Conservation (phyloP, 192 early-diverging fungal species). For the Funneliformis geosporum region DNA sequence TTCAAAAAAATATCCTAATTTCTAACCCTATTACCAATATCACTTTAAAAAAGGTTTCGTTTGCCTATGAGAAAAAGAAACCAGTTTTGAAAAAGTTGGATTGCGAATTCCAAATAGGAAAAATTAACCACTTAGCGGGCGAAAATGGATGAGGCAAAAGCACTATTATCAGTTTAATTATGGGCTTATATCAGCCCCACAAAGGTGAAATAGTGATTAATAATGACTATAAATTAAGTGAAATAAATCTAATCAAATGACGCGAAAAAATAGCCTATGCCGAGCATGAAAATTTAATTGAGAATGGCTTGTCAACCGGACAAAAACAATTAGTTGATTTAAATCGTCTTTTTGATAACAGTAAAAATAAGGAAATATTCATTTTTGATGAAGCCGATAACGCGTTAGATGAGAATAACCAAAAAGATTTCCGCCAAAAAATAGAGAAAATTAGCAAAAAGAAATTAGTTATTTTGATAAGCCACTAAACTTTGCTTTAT, state of each 20-base stretch:
- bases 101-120: not conserved
- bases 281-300: constrained; percentile 16
- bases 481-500: too few relatives aligned
- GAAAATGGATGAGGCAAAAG: constrained; percentile 21
- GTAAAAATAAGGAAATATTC: constrained; percentile 9
- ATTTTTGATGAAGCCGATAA: constrained; percentile 35
- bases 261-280: constrained; percentile 15
- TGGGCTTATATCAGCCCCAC: constrained; percentile 1
- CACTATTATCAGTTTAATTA: constrained; percentile 15
- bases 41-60: constrained; percentile 5
- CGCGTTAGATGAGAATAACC: too few relatives aligned
- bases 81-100: constrained; percentile 14
- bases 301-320: constrained; percentile 25
- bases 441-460: too few relatives aligned
- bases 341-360: not conserved
- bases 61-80: constrained; percentile 6
- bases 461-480: too few relatives aligned
- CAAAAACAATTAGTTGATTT: constrained; percentile 24
- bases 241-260: constrained; percentile 3
- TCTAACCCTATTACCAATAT: not conserved
- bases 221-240: constrained; percentile 3
- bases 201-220: constrained; percentile 15
- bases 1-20: constrained; percentile 16
- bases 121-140: not conserved
- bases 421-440: too few relatives aligned